Conservation (phyloP, 2,329 filamentous ascomycete genomes). For the Aspergillus hortae region DNA sequence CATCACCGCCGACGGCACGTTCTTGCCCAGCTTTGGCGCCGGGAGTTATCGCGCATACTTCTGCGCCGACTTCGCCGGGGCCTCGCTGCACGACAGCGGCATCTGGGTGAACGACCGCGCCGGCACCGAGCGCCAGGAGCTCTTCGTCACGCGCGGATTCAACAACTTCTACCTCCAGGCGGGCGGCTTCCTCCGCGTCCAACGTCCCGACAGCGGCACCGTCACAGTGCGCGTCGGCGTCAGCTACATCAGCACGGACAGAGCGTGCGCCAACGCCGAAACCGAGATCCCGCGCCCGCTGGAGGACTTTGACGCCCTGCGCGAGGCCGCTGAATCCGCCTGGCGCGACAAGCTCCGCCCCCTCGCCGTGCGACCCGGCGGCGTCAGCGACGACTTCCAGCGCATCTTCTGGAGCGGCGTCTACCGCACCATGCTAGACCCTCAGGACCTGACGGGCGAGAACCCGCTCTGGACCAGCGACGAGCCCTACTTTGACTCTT, state of each 20-base stretch:
- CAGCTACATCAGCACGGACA: slow-evolving; percentile 63
- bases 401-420: slow-evolving; percentile 66
- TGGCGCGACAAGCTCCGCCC: slow-evolving; percentile 45
- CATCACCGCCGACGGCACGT: slow-evolving; percentile 60
- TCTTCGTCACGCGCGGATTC: slow-evolving; percentile 54
- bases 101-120: slow-evolving; percentile 62
- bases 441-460: slow-evolving; percentile 70
- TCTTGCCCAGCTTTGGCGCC: slow-evolving; percentile 62
- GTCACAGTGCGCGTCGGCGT: slow-evolving; percentile 63
- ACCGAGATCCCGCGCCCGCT: slow-evolving; percentile 53
- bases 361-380: slow-evolving; percentile 14
- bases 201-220: slow-evolving; percentile 45
- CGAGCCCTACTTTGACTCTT: slow-evolving; percentile 70
- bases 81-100: slow-evolving; percentile 55
- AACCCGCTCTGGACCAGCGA: slow-evolving; percentile 63
- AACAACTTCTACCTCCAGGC: slow-evolving; percentile 57
- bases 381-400: slow-evolving; percentile 27
- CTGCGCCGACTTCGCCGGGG: slow-evolving; percentile 63
- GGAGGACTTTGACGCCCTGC: slow-evolving; percentile 45
- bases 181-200: slow-evolving; percentile 63
- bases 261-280: slow-evolving; percentile 66
- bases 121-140: slow-evolving; percentile 49
- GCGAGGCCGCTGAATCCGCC: neutral
- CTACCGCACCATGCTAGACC: slow-evolving; percentile 66
- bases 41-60: slow-evolving; percentile 60